Evolutionary conservation across 2,329 filamentous ascomycete species (phyloP).

Genomic region (Aurifilum marmelostoma): DNA sequence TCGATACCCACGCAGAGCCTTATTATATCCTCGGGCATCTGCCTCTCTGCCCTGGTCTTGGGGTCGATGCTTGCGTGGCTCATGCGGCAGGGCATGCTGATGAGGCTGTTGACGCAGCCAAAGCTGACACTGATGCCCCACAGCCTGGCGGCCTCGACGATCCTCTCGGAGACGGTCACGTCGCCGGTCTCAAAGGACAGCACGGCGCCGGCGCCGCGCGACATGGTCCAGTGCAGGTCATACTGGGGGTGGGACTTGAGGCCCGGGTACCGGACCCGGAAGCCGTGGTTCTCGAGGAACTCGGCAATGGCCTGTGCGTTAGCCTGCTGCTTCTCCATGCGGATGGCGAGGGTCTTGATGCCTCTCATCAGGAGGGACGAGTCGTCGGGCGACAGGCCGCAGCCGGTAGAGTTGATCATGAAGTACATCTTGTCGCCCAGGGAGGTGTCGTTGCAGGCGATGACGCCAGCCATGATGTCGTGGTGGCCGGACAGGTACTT

Average conservation of each 20-base stretch:
- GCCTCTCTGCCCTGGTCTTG: conserved; percentile 84
- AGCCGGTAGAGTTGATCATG: conserved; percentile 95
- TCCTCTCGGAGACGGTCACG: conserved; percentile 79
- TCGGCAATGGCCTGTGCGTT: conserved; percentile 90
- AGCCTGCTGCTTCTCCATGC: conserved; percentile 97
- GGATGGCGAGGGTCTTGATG: conserved; percentile 93
- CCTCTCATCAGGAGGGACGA: conserved; percentile 94
- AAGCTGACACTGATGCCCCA: conserved; percentile 98
- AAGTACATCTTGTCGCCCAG: conserved; percentile 93
- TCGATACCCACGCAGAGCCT: conserved; percentile 95
- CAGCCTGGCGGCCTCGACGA: conserved; percentile 88
- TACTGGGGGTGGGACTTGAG: conserved; percentile 96
- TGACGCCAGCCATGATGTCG: conserved; percentile 97
- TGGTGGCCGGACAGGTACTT: conserved; percentile 98
- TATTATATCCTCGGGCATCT: conserved; percentile 97
- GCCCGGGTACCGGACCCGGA: conserved; percentile 93
- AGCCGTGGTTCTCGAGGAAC: conserved; percentile 88
- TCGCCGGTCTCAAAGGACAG: conserved; percentile 96
- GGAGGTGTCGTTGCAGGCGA: conserved; percentile 81
- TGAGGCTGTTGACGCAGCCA: conserved; percentile 96
- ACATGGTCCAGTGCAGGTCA: conserved; percentile 93
- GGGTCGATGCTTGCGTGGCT: conserved; percentile 98
- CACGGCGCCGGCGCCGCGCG: conserved; percentile 90
- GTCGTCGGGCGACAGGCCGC: conserved; percentile 92
- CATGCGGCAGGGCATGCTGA: conserved; percentile 99